A percentile compares a stretch with the other conserved stretches of the same genome.
Evolutionary conservation across 495 filamentous ascomycete species (phyloP).

Genomic region (Neurospora intermedia): DNA sequence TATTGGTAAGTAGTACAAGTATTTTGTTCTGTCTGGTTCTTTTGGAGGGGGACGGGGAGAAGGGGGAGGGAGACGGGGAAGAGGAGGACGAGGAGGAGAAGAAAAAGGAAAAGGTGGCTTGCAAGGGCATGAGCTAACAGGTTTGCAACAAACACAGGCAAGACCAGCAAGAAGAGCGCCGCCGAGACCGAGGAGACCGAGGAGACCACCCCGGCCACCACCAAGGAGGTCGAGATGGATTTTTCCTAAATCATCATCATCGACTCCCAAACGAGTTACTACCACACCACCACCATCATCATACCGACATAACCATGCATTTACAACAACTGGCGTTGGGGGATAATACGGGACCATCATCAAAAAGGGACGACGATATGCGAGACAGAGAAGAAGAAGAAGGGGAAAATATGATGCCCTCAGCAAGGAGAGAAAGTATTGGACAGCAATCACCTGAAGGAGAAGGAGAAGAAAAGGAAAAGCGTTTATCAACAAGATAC

Average conservation of each 20-base stretch:
- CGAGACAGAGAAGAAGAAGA: background rate
- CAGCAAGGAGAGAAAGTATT: background rate
- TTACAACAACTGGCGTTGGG: background rate
- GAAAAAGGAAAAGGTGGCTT: background rate
- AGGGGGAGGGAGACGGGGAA: background rate
- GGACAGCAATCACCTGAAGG: background rate
- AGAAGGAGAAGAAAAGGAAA: background rate
- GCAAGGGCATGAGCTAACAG: background rate
- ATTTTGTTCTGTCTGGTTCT: background rate
- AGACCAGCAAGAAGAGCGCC: background rate
- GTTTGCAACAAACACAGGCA: background rate
- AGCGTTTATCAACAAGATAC: background rate
- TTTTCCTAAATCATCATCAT: background rate
- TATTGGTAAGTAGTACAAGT: conserved; percentile 16
- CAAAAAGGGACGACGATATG: background rate
- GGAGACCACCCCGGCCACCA: background rate
- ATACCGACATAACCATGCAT: background rate
- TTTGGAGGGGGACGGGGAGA: background rate
- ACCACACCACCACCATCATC: background rate
- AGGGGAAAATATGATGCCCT: background rate
- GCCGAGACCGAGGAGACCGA: background rate
- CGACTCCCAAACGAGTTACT: background rate
- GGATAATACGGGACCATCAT: background rate
- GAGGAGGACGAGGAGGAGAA: background rate
- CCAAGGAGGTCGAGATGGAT: background rate